These are phyloP conservation scores for Floccularia luteovirens DNA, from an alignment of 768 basidiomycete genomes.

Conservation along the genomic window DNA sequence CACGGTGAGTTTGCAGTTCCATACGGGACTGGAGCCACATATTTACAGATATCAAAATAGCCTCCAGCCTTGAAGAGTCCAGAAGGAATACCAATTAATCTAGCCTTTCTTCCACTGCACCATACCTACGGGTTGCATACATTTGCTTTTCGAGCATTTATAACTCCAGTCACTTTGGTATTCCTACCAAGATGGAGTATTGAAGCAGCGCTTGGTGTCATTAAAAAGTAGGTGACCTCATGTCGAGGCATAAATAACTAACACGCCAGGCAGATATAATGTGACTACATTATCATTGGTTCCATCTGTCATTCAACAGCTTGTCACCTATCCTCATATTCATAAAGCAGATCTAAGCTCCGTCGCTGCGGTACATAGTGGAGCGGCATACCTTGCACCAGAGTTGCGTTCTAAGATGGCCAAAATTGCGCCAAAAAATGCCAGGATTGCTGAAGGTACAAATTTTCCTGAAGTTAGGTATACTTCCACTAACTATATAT, in stretches of 20 bases:
- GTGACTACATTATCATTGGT: slow-evolving; percentile 45
- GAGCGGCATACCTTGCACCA: slow-evolving; percentile 64
- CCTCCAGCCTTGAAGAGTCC: slow-evolving; percentile 29
- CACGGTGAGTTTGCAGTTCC: slow-evolving; percentile 23
- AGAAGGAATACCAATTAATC: slow-evolving; percentile 34
- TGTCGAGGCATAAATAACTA: background rate
- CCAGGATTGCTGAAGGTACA: slow-evolving; percentile 41
- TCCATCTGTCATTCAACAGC: slow-evolving; percentile 59
- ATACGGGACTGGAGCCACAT: background rate
- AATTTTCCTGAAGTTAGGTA: too few relatives aligned
- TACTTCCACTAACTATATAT: too few relatives aligned
- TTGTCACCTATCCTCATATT: slow-evolving; percentile 48
- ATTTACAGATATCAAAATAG: too few relatives aligned
- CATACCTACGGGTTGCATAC: slow-evolving; percentile 57
- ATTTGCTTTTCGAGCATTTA: slow-evolving; percentile 38
- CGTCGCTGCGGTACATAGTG: slow-evolving; percentile 34
- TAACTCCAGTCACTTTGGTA: slow-evolving; percentile 37
- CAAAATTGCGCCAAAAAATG: slow-evolving; percentile 23
- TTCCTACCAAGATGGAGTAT: slow-evolving; percentile 58
- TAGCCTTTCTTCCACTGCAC: slow-evolving; percentile 62
- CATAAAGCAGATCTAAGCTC: slow-evolving; percentile 46
- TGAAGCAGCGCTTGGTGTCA: slow-evolving; percentile 37
- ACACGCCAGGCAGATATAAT: slow-evolving; percentile 35
- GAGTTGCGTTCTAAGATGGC: slow-evolving; percentile 37
- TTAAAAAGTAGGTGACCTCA: slow-evolving; percentile 44